Evolutionary conservation across 208 protist species (phyloP).

Genomic region (Leishmania amazonensis): DNA sequence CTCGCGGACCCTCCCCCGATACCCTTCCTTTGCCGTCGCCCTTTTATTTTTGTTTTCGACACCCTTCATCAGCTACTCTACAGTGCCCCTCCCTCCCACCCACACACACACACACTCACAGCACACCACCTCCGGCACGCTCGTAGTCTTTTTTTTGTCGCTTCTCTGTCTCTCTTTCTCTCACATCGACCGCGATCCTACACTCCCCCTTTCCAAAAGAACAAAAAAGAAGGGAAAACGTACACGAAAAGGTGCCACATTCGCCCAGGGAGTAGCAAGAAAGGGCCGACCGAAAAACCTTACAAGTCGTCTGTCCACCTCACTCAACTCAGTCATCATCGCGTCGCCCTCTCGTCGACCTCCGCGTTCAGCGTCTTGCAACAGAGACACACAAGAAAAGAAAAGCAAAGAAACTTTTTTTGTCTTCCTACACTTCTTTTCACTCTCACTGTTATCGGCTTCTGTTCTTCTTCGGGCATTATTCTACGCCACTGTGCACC

Average conservation of each 20-base stretch:
- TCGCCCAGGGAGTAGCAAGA: background rate
- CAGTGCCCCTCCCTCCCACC: background rate
- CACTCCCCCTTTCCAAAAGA: background rate
- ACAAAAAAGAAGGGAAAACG: background rate
- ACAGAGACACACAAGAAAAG: background rate
- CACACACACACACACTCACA: no score
- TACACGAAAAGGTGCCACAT: background rate
- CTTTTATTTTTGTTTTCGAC: background rate
- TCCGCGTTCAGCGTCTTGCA: background rate
- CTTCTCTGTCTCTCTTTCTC: background rate
- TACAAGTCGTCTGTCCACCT: background rate
- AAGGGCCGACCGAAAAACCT: background rate
- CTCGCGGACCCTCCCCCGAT: background rate
- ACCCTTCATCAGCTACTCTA: background rate
- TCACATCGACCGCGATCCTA: background rate
- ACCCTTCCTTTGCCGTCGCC: constrained; percentile 13
- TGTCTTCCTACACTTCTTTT: background rate
- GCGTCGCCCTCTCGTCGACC: background rate
- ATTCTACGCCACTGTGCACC: background rate
- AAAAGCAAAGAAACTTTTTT: background rate
- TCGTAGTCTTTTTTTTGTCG: background rate
- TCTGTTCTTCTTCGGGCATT: background rate
- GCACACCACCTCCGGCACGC: background rate
- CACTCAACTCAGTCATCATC: background rate
- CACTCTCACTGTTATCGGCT: background rate